These are phyloP conservation scores for Phylloporus rhodoxanthus DNA, from an alignment of 768 basidiomycete species.

Conservation along the genomic window DNA sequence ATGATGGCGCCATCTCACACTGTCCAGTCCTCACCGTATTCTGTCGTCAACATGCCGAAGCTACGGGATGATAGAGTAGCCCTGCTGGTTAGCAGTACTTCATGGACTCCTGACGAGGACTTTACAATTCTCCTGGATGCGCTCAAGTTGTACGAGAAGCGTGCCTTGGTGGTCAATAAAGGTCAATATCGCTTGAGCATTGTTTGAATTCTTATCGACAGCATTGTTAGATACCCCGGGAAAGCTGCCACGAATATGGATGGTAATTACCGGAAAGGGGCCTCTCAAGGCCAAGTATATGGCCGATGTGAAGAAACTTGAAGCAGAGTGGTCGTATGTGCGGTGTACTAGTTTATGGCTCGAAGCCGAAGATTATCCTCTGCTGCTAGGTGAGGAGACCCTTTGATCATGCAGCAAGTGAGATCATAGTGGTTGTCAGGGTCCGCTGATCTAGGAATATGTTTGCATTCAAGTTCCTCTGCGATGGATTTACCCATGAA, in stretches of 20 bases:
- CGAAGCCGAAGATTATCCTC: constrained; percentile 84
- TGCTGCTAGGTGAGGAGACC: constrained; percentile 59
- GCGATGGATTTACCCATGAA: constrained; percentile 97
- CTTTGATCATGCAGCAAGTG: not conserved
- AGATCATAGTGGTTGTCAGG: constrained; percentile 40
- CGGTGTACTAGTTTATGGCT: constrained; percentile 82
- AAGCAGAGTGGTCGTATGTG: constrained; percentile 68
- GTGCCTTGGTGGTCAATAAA: constrained; percentile 36
- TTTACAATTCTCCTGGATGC: constrained; percentile 80
- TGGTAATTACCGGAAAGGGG: constrained; percentile 89
- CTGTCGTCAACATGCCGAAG: constrained; percentile 35
- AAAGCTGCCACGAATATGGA: constrained; percentile 67
- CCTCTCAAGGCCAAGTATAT: constrained; percentile 73
- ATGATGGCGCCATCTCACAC: constrained; percentile 16
- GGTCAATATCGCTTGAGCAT: constrained; percentile 1
- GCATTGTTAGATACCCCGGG: constrained; percentile 13
- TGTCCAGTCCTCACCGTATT: constrained; percentile 21
- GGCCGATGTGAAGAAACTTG: constrained; percentile 51
- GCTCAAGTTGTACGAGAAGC: constrained; percentile 61
- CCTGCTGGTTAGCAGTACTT: constrained; percentile 85
- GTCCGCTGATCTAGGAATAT: constrained; percentile 88
- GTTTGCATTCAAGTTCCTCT: constrained; percentile 85
- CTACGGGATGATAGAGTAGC: constrained; percentile 74
- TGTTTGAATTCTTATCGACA: not conserved
- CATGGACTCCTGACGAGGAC: constrained; percentile 97